Base-by-base conservation (phyloP, 2,329 filamentous ascomycete genomes). In the Beauveria rudraprayagi region DNA sequence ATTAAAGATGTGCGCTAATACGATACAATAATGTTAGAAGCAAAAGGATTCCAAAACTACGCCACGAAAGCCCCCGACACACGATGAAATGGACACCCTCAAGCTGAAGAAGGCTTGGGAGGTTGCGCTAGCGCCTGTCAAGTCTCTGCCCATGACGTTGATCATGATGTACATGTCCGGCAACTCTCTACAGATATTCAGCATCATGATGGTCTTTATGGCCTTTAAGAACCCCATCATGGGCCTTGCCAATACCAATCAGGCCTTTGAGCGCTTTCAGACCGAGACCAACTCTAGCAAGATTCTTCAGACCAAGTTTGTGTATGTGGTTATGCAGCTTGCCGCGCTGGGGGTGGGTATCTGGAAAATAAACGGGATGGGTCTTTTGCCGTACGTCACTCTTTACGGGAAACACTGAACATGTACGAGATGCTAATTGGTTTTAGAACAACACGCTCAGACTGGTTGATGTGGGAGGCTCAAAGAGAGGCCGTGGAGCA, bases 151-250 rank as follows among this genome's bases (percentile, higher is more conserved):
- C 62, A 99, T 99, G 94, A 97, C 95, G 61, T 92, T 88, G 65
- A 93, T 99, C 73, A 97, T 97, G 87, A 97, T 97, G 92, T 99
- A 99, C 83, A 99, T 99, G 94, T 95, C 93, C 37, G 94, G 94
- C 70, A 99, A 97, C 78, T 92, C 91, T 64, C 84, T 99, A 52
- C 94, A 99, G 74, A 97, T 99, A 67, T 99, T 99, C 80, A 95
- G 90, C 76, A 97, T 99, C 76, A 97, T 97, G 91, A 99, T 97
- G 92, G 93, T 97, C 19, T 92, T 93, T 70, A 97, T 97, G 89
- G 87, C 96, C 51, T 99, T 99, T 83, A 97, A 97, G 81, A 95
- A 90, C 67, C 94, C 94, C 10, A 83, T 99, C 63, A 85, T 91
- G 75, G 94, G 92, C 40, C 78, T 97, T 51, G 76, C 96, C 63